Evolutionary conservation across 1,284 basidiomycete species (phyloP).

Genomic region (Athelia psychrophila): DNA sequence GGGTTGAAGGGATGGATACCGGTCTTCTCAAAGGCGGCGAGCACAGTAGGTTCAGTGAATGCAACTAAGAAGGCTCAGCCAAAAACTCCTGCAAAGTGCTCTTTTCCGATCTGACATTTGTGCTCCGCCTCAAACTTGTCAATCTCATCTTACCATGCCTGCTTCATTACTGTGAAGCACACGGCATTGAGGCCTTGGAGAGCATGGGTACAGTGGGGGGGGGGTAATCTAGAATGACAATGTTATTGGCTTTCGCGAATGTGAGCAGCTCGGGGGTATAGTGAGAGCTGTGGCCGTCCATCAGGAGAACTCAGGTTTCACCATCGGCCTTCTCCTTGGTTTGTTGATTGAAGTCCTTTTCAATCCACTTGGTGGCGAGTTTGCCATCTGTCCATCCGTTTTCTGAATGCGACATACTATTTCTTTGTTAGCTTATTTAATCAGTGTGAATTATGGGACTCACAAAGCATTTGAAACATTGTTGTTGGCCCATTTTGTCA

Average conservation of each 20-base stretch:
- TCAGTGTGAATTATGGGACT: conserved; percentile 7
- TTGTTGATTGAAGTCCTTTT: conserved; percentile 27
- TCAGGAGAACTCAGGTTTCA: conserved; percentile 22
- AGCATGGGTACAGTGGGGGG: conserved; percentile 36
- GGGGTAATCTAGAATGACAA: conserved; percentile 30
- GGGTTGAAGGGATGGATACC: conserved; percentile 29
- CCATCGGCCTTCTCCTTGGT: conserved; percentile 31
- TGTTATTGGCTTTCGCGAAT: conserved; percentile 26
- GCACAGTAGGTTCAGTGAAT: conserved; percentile 18
- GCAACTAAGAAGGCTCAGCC: conserved; percentile 19
- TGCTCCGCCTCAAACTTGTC: conserved; percentile 13
- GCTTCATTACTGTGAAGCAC: conserved; percentile 29
- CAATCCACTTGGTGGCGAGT: conserved; percentile 26
- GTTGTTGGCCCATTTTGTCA: conserved; percentile 22
- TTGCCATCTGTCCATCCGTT: conserved; percentile 24
- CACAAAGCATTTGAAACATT: conserved; percentile 23
- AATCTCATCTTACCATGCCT: conserved; percentile 10
- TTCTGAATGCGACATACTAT: no score
- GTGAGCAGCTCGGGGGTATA: conserved; percentile 29
- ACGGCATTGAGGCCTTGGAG: conserved; percentile 37
- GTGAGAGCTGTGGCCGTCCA: conserved; percentile 40
- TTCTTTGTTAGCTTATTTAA: not conserved
- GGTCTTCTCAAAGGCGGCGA: conserved; percentile 25
- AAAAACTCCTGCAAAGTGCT: conserved; percentile 16
- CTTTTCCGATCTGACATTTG: conserved; percentile 17